These are phyloP conservation scores for Coemansia sp. DNA, from an alignment of 192 early-diverging fungal genomes.

Conservation along the genomic window DNA sequence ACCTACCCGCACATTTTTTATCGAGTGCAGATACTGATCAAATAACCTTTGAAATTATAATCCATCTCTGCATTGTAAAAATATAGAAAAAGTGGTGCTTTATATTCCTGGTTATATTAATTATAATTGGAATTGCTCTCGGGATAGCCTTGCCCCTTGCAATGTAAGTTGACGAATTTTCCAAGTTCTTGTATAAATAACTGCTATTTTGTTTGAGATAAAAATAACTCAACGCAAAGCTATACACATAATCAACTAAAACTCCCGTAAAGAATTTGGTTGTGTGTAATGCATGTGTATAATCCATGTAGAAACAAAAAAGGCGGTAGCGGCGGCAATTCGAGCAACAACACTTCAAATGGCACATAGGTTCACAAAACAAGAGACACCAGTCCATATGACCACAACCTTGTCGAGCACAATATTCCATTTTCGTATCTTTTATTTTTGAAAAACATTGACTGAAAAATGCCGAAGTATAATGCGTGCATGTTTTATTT, in stretches of 20 bases:
- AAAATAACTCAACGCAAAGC: too few species aligned
- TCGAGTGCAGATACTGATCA: background rate
- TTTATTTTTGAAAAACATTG: too few species aligned
- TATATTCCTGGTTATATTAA: slow-evolving; percentile 28
- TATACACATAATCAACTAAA: too few species aligned
- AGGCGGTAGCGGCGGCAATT: slow-evolving; percentile 9
- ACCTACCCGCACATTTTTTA: too few species aligned
- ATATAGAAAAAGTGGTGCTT: slow-evolving; percentile 52
- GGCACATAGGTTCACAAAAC: background rate
- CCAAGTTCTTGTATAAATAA: background rate
- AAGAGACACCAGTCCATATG: background rate
- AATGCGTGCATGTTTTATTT: too few species aligned
- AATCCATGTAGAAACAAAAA: slow-evolving; percentile 7
- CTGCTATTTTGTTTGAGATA: background rate
- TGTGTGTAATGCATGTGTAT: background rate
- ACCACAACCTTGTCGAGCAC: background rate
- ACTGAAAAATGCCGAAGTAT: too few species aligned
- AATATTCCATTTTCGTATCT: too few species aligned
- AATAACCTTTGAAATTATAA: too few species aligned
- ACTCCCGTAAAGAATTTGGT: background rate
- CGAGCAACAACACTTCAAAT: background rate
- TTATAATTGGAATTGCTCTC: slow-evolving; percentile 40
- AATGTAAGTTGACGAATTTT: slow-evolving; percentile 37
- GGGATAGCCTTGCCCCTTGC: slow-evolving; percentile 40
- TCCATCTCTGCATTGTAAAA: too few species aligned